Percentiles rank a stretch among this genome's conserved stretches.
phyloP scores from a whole-genome alignment of 257 asterid species.

The Solanum chiquidenum region DNA sequence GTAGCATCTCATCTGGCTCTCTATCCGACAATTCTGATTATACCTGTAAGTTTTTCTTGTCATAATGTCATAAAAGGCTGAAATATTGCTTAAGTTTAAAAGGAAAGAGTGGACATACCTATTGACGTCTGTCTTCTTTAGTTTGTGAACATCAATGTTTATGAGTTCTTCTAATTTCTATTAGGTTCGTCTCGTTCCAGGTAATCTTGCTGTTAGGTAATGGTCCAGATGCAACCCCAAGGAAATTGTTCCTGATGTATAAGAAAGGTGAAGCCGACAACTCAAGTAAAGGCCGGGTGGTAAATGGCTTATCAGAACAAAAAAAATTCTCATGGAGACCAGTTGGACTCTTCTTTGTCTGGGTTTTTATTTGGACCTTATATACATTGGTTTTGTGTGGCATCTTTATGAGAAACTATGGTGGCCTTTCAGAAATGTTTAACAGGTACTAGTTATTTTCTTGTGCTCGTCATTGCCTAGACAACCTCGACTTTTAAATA shows the following conservation, averaged over 20 bases:
- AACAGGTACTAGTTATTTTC: slow-evolving; percentile 40
- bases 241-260: slow-evolving; percentile 44
- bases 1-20: slow-evolving; percentile 85
- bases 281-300: slow-evolving; percentile 13
- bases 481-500: background rate
- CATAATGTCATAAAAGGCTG: background rate
- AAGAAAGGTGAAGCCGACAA: slow-evolving; percentile 27
- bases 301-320: slow-evolving; percentile 10
- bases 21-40: slow-evolving; percentile 59
- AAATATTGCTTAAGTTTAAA: background rate
- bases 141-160: background rate
- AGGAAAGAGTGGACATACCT: background rate
- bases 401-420: slow-evolving; percentile 59
- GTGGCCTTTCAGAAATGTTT: slow-evolving; percentile 76
- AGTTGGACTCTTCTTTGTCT: slow-evolving; percentile 46
- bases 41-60: slow-evolving; percentile 58
- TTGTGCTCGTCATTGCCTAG: background rate
- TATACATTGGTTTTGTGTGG: slow-evolving; percentile 56
- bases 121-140: background rate
- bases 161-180: background rate
- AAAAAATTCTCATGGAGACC: slow-evolving; percentile 39
- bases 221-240: slow-evolving; percentile 84
- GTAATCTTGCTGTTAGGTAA: slow-evolving; percentile 61
- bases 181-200: slow-evolving; percentile 26
- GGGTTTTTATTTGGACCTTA: slow-evolving; percentile 68